Percentiles rank a stretch among this genome's conserved stretches.
phyloP scores from a whole-genome alignment of 2,329 filamentous ascomycete genomes.

The Pezicula neosporulosa region DNA sequence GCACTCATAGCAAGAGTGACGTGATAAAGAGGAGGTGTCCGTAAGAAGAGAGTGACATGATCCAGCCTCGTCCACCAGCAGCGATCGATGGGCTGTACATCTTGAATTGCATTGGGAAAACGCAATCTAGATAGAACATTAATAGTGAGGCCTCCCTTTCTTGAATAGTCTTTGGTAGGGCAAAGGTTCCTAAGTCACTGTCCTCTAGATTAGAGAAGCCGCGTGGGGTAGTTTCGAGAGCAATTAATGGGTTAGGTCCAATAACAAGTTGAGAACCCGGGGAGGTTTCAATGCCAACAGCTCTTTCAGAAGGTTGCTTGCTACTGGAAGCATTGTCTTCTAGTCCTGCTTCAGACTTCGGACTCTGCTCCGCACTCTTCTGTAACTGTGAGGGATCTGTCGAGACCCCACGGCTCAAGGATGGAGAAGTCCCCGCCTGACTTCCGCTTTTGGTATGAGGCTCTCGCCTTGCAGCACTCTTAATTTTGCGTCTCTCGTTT shows the following conservation, averaged over 20 bases:
- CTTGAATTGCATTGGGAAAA: not conserved
- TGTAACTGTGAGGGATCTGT: not conserved
- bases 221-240: too few species aligned
- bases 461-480: not conserved
- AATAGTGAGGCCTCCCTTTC: not conserved
- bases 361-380: not conserved
- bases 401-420: not conserved
- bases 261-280: too few species aligned
- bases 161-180: not conserved
- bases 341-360: too few species aligned
- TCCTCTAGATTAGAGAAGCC: not conserved
- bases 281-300: too few species aligned
- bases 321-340: too few species aligned
- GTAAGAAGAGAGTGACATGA: not conserved
- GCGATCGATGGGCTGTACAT: not conserved
- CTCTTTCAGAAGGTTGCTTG: not conserved
- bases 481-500: not conserved
- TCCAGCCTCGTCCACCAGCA: not conserved
- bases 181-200: not conserved
- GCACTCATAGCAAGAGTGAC: not conserved
- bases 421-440: not conserved
- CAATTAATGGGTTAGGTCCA: too few species aligned
- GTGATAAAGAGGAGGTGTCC: not conserved
- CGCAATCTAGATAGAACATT: constrained; percentile 1
- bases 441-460: not conserved